Evolutionary conservation across 805 yeast genomes (phyloP).

Genomic region (Metschnikowia chrysomelidarum): DNA sequence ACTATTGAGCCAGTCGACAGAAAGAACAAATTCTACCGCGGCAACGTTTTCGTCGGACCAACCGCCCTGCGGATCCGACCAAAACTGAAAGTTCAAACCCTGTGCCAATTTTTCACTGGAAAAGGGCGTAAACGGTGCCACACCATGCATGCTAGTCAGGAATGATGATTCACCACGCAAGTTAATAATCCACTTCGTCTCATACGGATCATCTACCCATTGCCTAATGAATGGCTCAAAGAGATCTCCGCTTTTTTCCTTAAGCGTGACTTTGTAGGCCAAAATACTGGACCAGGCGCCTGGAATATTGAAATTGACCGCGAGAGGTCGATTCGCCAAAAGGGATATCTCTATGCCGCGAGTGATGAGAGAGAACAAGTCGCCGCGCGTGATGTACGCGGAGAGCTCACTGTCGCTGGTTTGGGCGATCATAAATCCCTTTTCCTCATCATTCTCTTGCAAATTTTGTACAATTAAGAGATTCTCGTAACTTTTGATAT

Average conservation of each 20-base stretch:
- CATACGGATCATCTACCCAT: conserved; percentile 59
- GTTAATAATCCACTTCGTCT: conserved; percentile 76
- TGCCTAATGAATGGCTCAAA: conserved; percentile 72
- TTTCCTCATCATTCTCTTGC: conserved; percentile 13
- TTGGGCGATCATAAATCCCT: conserved; percentile 40
- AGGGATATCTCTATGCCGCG: conserved; percentile 40
- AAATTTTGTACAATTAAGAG: conserved; percentile 47
- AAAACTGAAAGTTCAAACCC: conserved; percentile 36
- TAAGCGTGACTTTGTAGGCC: conserved; percentile 44
- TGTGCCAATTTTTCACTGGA: conserved; percentile 17
- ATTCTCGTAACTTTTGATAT: conserved; percentile 42
- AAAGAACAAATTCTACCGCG: conserved; percentile 36
- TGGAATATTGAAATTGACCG: conserved; percentile 48
- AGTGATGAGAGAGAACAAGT: conserved; percentile 37
- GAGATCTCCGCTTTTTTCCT: conserved; percentile 12
- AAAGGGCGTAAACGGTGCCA: conserved; percentile 69
- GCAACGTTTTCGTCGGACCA: conserved; percentile 21
- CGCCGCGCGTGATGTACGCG: conserved; percentile 24
- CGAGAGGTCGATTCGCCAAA: conserved; percentile 44
- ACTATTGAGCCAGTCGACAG: conserved; percentile 57
- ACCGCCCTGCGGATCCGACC: conserved; percentile 39
- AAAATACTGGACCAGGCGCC: conserved; percentile 62
- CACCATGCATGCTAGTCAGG: conserved; percentile 51
- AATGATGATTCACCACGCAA: conserved; percentile 33
- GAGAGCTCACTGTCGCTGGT: conserved; percentile 23